These are phyloP conservation scores for Paecilomyces sp. DNA, from an alignment of 2,329 filamentous ascomycete genomes.

Conservation along the genomic window DNA sequence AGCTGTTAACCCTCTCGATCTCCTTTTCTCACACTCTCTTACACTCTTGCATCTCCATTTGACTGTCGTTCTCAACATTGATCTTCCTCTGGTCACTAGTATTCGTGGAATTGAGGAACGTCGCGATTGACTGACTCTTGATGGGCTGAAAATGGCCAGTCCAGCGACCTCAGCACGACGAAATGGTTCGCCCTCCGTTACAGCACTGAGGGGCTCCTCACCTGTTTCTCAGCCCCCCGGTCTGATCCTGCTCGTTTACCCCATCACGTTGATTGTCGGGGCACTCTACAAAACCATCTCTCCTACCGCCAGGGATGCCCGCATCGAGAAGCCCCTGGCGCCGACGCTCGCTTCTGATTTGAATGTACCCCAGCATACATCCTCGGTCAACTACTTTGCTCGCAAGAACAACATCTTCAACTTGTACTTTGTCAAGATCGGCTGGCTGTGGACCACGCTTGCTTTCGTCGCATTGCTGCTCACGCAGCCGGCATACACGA, in stretches of 20 bases:
- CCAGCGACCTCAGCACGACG: not conserved
- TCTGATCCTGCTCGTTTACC: slow-evolving; percentile 63
- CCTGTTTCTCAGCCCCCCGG: slow-evolving; percentile 45
- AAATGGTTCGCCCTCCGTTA: not conserved
- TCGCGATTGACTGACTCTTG: not conserved
- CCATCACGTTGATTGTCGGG: slow-evolving; percentile 69
- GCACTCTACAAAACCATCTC: slow-evolving; percentile 73
- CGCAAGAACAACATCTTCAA: slow-evolving; percentile 93
- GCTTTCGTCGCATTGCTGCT: slow-evolving; percentile 65
- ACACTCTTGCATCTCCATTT: not conserved
- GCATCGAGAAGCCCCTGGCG: not conserved
- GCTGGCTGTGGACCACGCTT: slow-evolving; percentile 83
- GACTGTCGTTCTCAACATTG: not conserved
- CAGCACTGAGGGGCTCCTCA: not conserved
- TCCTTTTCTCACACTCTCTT: not conserved
- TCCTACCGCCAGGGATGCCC: slow-evolving; percentile 51
- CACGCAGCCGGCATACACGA: slow-evolving; percentile 55
- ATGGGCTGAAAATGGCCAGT: not conserved
- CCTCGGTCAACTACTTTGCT: slow-evolving; percentile 67
- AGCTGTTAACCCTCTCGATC: not conserved
- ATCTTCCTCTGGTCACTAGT: not conserved
- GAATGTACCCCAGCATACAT: slow-evolving; percentile 7
- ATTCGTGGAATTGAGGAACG: not conserved
- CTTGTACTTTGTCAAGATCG: slow-evolving; percentile 84
- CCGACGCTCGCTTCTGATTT: slow-evolving; percentile 20